Evolutionary conservation across 768 basidiomycete genomes (phyloP), one percentile per base, ranked within the genome.

Genomic region (Auriscalpium orientale): DNA sequence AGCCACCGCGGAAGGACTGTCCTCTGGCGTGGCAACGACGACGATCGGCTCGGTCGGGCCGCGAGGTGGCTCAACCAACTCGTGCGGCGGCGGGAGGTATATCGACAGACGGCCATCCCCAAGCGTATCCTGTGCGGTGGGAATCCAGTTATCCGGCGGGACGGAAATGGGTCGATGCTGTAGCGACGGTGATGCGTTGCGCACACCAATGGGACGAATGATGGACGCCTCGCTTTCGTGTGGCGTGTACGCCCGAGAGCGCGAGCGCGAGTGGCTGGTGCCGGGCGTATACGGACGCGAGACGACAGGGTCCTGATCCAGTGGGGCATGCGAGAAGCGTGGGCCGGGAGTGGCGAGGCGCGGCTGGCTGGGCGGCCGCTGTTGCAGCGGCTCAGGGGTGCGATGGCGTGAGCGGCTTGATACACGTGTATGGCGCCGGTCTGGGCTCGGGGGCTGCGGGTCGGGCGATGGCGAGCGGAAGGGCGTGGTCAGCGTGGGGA

Each of bases 131-230:
- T 60, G 56, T 5, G 59, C 59, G 38, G 22, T 56, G 0, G 61
- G 61, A 13, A 62, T 62, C 59, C 59, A 62, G 40, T 54, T 56
- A 35, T 62, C 61, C 2, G 58, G 61, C 1, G 59, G 60, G 7
- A 56, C 55, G 45, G 55, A 58, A 37, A 60, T 40, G 12, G 58
- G 46, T 2, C 40, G 43, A 43, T 56, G 60, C 20, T n/a, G 54
- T 37, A 56, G 16, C 33, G 56, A 51, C 11, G 61, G 54, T 12
- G 43, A 56, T 9, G 53, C 51, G 18, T 58, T 58, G 6, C 12
- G 51, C 20, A 60, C 51, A 10, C 59, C 56, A 37, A 60, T 57
- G 3, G 58, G 61, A 12, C 55, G 58, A n/a, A 62, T 62, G 35
- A 56, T 53, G 18, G 59, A 56, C 8, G 59, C 56, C 22, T 53